Conservation (phyloP, 2,329 filamentous ascomycete species). For the Alternaria ethzedia region DNA sequence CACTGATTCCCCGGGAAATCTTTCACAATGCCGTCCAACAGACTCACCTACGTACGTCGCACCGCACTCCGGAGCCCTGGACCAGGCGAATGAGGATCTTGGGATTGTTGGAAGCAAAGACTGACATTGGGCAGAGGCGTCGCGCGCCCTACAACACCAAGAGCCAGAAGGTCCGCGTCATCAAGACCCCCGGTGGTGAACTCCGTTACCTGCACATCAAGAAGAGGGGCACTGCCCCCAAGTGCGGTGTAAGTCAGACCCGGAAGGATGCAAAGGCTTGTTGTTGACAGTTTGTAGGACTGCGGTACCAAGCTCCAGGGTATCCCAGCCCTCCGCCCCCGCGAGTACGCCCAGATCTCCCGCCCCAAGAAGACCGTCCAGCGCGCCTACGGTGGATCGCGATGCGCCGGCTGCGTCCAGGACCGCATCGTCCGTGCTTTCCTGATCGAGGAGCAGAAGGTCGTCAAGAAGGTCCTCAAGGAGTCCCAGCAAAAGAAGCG, state of each 20-base stretch:
- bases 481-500: constrained; percentile 84
- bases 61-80: constrained; percentile 16
- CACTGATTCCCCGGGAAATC: constrained; percentile 46
- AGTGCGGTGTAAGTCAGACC: constrained; percentile 66
- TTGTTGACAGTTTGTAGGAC: constrained; percentile 68
- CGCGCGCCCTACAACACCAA: constrained; percentile 86
- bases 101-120: constrained; percentile 10
- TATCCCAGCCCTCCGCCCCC: constrained; percentile 96
- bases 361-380: constrained; percentile 99
- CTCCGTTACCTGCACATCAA: constrained; percentile 98
- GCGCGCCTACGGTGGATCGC: constrained; percentile 94
- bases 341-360: constrained; percentile 96
- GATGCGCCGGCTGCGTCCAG: constrained; percentile 98
- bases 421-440: constrained; percentile 98
- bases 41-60: constrained; percentile 63
- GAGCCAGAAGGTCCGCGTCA: constrained; percentile 88
- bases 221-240: constrained; percentile 97
- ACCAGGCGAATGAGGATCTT: constrained; percentile 10
- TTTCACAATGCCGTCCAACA: constrained; percentile 60
- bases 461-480: constrained; percentile 99
- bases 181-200: constrained; percentile 87
- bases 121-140: constrained; percentile 57
- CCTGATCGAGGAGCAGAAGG: constrained; percentile 99
- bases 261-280: neutral
- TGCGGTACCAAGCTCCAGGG: constrained; percentile 97